phyloP scores from a whole-genome alignment of 176 grass and related monocot species.

The Poa pratensis region DNA sequence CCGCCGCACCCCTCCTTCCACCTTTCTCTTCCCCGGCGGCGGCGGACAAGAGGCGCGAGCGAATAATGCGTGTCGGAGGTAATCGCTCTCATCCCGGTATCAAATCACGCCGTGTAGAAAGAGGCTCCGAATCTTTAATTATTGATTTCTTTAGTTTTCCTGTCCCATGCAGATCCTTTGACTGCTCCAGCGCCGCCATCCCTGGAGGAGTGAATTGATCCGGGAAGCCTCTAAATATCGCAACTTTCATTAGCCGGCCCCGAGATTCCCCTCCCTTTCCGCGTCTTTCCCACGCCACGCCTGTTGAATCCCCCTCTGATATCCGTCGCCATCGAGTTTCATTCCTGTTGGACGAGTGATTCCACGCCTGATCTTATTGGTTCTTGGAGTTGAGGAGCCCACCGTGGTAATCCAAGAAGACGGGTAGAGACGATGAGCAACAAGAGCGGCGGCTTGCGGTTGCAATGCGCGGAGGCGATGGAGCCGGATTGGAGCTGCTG shows the following conservation, averaged over 20 bases:
- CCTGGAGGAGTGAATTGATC: constrained; percentile 32
- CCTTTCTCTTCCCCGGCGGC: not conserved
- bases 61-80: not conserved
- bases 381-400: not conserved
- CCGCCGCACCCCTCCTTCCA: not conserved
- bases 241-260: not conserved
- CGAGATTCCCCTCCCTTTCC: constrained; percentile 39
- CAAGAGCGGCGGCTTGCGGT: constrained; percentile 24
- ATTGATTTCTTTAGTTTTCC: not conserved
- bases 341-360: not conserved
- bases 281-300: constrained; percentile 53
- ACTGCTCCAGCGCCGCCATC: constrained; percentile 20
- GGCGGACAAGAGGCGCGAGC: not conserved
- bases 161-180: constrained; percentile 37
- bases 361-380: not conserved
- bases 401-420: not conserved
- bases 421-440: constrained; percentile 34
- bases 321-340: constrained; percentile 16
- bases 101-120: constrained; percentile 30
- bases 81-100: not conserved
- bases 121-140: not conserved
- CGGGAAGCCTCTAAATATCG: constrained; percentile 17
- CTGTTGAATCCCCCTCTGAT: constrained; percentile 24
- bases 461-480: constrained; percentile 44
- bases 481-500: constrained; percentile 49